Base-by-base conservation (phyloP, 306 rosid genomes). In the Mucuna pruriens region DNA sequence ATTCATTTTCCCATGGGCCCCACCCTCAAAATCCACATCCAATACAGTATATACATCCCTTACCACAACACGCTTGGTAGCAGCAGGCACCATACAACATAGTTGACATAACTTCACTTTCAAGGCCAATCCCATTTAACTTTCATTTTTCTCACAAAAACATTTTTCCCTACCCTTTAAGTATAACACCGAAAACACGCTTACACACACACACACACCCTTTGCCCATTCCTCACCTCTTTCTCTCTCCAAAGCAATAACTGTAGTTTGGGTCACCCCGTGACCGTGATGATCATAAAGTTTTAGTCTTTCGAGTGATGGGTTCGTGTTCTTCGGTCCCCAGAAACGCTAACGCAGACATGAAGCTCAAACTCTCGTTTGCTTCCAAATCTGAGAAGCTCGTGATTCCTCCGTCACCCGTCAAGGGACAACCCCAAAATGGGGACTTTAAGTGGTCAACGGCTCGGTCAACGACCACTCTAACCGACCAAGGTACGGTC, bases 251-350 rank as follows among this genome's bases (percentile, higher is more conserved):
- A 3, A 74, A 63, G 67, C 55, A 17, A 6, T 51, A 29, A 48
- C 75, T 49, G 29, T 76, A 16, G 2, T 57, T 71, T 39, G 74
- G 46, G 42, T 80, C 75, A 65, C 34, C 49, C 39, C 31, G 55
- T 69, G 78, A 69, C 66, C 34, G 81, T 78, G 85, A 82, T 90
- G 91, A 82, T 84, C 86, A 25, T 72, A 79, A 46, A 39, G 62
- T 20, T 80, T 1, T 64, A 12, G 29, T 48, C 76, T 63, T 82
- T 86, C 39, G 46, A 80, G 76, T 80, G 15, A 95, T 95, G 97
- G 99, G 98, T 84, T 90, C 91, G 1, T 95, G 96, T 80, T 87
- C 70, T 68, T 91, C 99, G 19, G 34, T 86, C 42, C 86, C 86
- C 48, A 84, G 83, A 80, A 88, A 86, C 76, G 48, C 90, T 6